Evolutionary conservation across 139 green algal species (phyloP).

Genomic region (Closterium sp.): DNA sequence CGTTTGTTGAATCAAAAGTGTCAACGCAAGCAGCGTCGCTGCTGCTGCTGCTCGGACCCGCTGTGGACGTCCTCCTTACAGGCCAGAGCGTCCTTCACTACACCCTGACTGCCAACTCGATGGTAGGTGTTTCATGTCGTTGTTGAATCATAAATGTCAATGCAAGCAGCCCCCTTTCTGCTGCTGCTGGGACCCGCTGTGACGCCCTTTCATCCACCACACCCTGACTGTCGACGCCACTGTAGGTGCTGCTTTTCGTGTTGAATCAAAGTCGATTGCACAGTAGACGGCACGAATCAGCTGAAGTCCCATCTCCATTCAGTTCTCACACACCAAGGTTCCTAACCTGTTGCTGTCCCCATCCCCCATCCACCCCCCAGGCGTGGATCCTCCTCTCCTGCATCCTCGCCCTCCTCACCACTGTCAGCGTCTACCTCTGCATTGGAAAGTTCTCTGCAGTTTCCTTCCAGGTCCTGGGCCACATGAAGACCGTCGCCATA

Average conservation of each 20-base stretch:
- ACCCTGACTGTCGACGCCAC: neutral
- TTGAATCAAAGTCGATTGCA: too few relatives aligned
- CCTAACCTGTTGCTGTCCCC: neutral
- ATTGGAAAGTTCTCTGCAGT: slow-evolving; percentile 86
- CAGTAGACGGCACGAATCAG: too few relatives aligned
- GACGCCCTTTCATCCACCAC: too few relatives aligned
- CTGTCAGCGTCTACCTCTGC: slow-evolving; percentile 89
- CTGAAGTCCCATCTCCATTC: too few relatives aligned
- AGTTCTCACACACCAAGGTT: neutral
- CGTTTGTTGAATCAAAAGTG: neutral
- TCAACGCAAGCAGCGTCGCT: slow-evolving; percentile 15
- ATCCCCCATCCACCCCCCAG: neutral
- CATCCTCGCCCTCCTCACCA: slow-evolving; percentile 71
- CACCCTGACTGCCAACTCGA: neutral
- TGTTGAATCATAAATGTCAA: too few relatives aligned
- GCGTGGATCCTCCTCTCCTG: slow-evolving; percentile 69
- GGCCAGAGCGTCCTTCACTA: neutral
- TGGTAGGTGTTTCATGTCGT: too few relatives aligned
- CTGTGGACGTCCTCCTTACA: slow-evolving; percentile 31
- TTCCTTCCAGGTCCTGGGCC: slow-evolving; percentile 78
- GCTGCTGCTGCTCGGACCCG: slow-evolving; percentile 18
- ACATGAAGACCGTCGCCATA: slow-evolving; percentile 46
- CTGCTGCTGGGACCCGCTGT: too few relatives aligned
- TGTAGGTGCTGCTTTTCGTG: too few relatives aligned
- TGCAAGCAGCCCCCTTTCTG: too few relatives aligned